Evolutionary conservation across 495 filamentous ascomycete species (phyloP).

Genomic region (Rhizodiscina lignyota): DNA sequence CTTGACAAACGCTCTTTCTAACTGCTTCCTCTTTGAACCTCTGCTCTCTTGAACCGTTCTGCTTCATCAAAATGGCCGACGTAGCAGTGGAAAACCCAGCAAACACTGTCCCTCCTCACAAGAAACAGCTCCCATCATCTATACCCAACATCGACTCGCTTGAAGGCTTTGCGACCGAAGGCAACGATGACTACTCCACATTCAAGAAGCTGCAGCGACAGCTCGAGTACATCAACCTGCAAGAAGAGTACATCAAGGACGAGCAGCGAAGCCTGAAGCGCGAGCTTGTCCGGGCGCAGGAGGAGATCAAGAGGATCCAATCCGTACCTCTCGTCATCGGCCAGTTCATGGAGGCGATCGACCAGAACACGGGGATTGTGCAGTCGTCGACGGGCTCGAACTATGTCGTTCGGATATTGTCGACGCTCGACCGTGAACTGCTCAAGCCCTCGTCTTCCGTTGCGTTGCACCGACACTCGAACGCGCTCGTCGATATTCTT

Average conservation of each 20-base stretch:
- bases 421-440: slow-evolving; percentile 92
- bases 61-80: slow-evolving; percentile 73
- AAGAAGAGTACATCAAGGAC: slow-evolving; percentile 99
- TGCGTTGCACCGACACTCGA: slow-evolving; percentile 92
- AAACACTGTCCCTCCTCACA: slow-evolving; percentile 54
- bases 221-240: slow-evolving; percentile 90
- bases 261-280: slow-evolving; percentile 94
- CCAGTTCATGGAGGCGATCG: slow-evolving; percentile 99
- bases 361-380: slow-evolving; percentile 98
- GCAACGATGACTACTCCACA: slow-evolving; percentile 82
- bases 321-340: slow-evolving; percentile 95
- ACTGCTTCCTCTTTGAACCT: no score
- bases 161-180: slow-evolving; percentile 65
- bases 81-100: slow-evolving; percentile 64
- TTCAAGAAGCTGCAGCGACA: slow-evolving; percentile 92
- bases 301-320: slow-evolving; percentile 99
- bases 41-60: no score
- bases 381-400: slow-evolving; percentile 97
- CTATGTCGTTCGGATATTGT: slow-evolving; percentile 96
- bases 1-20: no score
- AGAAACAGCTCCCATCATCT: slow-evolving; percentile 61
- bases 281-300: slow-evolving; percentile 90
- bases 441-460: slow-evolving; percentile 96
- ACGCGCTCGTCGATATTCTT: slow-evolving; percentile 94
- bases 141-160: slow-evolving; percentile 82